phyloP scores from a whole-genome alignment of 2,329 filamentous ascomycete species.

The Penicillium aurantiogriseum region DNA sequence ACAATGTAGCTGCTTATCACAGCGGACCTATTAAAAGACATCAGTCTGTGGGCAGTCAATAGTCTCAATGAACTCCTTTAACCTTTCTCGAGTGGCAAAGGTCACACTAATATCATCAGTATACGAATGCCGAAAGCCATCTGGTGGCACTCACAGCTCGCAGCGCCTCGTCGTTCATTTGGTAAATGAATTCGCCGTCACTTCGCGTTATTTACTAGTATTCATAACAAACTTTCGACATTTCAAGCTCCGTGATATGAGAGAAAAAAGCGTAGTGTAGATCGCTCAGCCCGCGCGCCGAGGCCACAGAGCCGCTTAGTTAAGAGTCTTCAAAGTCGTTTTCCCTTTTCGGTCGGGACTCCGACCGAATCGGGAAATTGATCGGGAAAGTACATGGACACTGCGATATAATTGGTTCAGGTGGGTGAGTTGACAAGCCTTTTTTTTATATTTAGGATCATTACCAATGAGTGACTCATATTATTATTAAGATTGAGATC shows the following conservation, averaged over 20 bases:
- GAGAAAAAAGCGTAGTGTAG: neutral
- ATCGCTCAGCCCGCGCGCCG: neutral
- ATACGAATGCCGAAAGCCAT: neutral
- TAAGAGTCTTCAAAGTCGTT: neutral
- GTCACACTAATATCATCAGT: conserved; percentile 22
- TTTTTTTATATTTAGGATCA: too few species aligned
- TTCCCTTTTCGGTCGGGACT: conserved; percentile 1
- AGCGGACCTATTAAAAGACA: conserved; percentile 20
- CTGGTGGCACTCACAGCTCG: conserved; percentile 17
- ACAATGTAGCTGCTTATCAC: conserved; percentile 24
- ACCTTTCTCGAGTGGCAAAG: conserved; percentile 30
- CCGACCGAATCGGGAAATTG: neutral
- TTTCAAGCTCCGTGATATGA: neutral
- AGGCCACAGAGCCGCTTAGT: neutral
- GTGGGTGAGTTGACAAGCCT: too few species aligned
- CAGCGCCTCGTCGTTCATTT: conserved; percentile 15
- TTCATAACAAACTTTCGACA: too few species aligned
- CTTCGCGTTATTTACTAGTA: too few species aligned
- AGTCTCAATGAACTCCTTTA: neutral
- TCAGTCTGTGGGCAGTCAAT: neutral
- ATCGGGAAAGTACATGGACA: neutral
- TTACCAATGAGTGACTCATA: neutral
- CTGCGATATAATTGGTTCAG: too few species aligned
- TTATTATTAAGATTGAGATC: too few species aligned
- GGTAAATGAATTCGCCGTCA: neutral